phyloP scores from a whole-genome alignment of 495 filamentous ascomycete species.

The Talaromyces trachyspermus region DNA sequence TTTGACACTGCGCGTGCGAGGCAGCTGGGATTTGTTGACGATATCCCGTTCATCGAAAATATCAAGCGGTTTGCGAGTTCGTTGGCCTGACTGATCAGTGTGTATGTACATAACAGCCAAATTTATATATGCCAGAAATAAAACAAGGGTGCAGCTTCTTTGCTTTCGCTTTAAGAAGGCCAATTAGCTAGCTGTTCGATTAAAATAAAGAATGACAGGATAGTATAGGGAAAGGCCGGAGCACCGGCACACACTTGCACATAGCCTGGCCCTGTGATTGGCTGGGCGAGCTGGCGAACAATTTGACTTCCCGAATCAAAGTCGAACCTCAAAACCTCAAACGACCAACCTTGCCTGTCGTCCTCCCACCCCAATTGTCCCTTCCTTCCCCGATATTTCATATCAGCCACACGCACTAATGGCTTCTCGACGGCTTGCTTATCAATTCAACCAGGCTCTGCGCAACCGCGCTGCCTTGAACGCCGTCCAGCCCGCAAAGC shows the following conservation, averaged over 20 bases:
- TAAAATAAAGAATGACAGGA: background rate
- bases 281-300: slow-evolving; percentile 37
- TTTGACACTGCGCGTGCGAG: slow-evolving; percentile 55
- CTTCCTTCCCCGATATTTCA: slow-evolving; percentile 5
- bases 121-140: background rate
- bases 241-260: slow-evolving; percentile 34
- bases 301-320: slow-evolving; percentile 36
- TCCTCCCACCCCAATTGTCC: slow-evolving; percentile 22
- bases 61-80: slow-evolving; percentile 43
- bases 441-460: slow-evolving; percentile 79
- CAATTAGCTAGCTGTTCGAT: background rate
- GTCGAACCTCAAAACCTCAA: slow-evolving; percentile 42
- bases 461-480: slow-evolving; percentile 72
- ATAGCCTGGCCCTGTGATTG: slow-evolving; percentile 46
- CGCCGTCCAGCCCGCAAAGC: slow-evolving; percentile 61
- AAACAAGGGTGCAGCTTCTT: background rate
- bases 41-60: slow-evolving; percentile 50
- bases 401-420: slow-evolving; percentile 46
- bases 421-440: slow-evolving; percentile 89
- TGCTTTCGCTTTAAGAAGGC: too few relatives aligned
- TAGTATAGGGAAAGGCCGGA: slow-evolving; percentile 30
- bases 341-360: slow-evolving; percentile 17
- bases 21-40: slow-evolving; percentile 52
- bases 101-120: background rate
- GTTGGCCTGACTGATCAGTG: slow-evolving; percentile 17